Evolutionary conservation across 495 filamentous ascomycete genomes (phyloP).

Genomic region (Penicillium paradoxum): DNA sequence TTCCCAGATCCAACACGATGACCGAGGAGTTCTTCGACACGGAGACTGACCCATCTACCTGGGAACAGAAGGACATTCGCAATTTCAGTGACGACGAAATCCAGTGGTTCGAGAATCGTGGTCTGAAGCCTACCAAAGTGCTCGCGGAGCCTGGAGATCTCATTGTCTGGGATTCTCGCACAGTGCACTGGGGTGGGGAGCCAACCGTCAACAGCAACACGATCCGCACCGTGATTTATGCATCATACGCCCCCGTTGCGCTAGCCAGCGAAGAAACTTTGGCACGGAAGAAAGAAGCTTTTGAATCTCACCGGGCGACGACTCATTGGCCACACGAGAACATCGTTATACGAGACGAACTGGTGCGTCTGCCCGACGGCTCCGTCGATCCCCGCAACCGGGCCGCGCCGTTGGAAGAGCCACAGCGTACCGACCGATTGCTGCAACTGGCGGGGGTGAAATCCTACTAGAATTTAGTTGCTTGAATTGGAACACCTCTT

Average conservation of each 20-base stretch:
- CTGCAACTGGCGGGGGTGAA: slow-evolving; percentile 33
- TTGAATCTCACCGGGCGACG: slow-evolving; percentile 31
- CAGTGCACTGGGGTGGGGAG: slow-evolving; percentile 33
- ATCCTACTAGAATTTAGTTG: slow-evolving; percentile 20
- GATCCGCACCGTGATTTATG: slow-evolving; percentile 35
- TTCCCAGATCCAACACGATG: slow-evolving; percentile 24
- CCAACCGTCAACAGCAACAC: slow-evolving; percentile 19
- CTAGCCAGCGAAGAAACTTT: slow-evolving; percentile 29
- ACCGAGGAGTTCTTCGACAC: slow-evolving; percentile 35
- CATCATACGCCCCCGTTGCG: slow-evolving; percentile 33
- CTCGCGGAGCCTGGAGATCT: slow-evolving; percentile 38
- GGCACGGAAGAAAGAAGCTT: slow-evolving; percentile 30
- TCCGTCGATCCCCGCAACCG: slow-evolving; percentile 30
- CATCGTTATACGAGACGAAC: slow-evolving; percentile 17
- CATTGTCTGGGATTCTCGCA: slow-evolving; percentile 41
- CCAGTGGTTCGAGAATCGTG: slow-evolving; percentile 29
- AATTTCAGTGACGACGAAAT: slow-evolving; percentile 29
- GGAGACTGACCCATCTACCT: slow-evolving; percentile 22
- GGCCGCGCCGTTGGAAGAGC: slow-evolving; percentile 28
- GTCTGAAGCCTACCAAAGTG: slow-evolving; percentile 31
- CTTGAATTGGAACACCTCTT: too few relatives aligned
- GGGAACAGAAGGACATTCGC: slow-evolving; percentile 27
- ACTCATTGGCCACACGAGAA: slow-evolving; percentile 44
- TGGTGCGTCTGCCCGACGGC: slow-evolving; percentile 22
- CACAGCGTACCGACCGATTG: slow-evolving; percentile 26